Base-by-base conservation (phyloP, 2,329 filamentous ascomycete genomes). In the Fusarium globosum region DNA sequence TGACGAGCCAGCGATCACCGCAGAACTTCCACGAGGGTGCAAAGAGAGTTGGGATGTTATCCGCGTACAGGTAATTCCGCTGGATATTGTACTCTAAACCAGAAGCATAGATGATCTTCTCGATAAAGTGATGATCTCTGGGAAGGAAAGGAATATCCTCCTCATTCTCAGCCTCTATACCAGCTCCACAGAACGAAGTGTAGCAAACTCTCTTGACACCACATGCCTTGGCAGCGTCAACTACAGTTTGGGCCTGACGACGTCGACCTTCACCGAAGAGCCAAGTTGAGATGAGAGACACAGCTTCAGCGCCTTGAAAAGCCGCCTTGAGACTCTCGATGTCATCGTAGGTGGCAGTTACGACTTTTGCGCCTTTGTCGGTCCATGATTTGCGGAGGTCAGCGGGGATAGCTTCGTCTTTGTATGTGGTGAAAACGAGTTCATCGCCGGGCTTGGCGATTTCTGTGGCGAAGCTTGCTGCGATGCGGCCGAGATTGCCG, bases 91-190 rank as follows among this genome's bases (percentile, higher is more conserved):
- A 77, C 26, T 77, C 63, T 2, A 77, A 12, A 0, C 76, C 76
- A 6, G 76, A 77, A 13, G 63, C 68, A 4, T 76, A 76, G 36
- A 77, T 74, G 2, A 74, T 74, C 26, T 69, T 56, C 7, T 77
- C 76, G 11, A 77, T 77, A 43, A 68, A 72, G 23, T 77, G 76
- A 14, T 77, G 76, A 8, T 77, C 76, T 8, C 76, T 61, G 4
- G 76, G 75, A 3, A 77, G 59, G 33, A 77, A 77, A 8, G 75
- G 76, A 26, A 77, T 76, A 9, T 76, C 76, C n/a, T 76, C 72
- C 21, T 77, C 76, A 2, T 72, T 77, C 39, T 75, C 72, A 4
- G 74, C 74, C 18, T 77, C 67, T 3, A 77, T 76, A 1, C 75
- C 76, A 2, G 74, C 76, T 13, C 76, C 76, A 0, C 76, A 36